Conservation (phyloP, 1,139 yeast species). For the Citeromyces hawaiiensis region DNA sequence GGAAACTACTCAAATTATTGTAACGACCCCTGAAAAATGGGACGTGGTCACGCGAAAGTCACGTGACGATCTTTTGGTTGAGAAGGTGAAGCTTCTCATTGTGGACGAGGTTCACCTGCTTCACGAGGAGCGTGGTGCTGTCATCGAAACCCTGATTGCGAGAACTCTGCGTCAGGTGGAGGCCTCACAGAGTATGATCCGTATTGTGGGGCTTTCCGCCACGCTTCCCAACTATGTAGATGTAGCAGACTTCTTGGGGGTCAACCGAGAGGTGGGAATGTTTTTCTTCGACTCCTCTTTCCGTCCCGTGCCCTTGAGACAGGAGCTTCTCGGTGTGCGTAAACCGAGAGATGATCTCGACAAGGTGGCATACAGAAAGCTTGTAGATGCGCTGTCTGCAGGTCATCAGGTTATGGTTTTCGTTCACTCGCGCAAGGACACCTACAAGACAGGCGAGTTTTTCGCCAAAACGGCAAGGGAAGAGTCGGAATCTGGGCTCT, state of each 20-base stretch:
- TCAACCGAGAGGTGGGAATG: conserved; percentile 79
- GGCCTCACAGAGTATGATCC: conserved; percentile 77
- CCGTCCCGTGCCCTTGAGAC: conserved; percentile 89
- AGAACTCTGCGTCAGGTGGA: conserved; percentile 92
- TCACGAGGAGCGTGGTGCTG: conserved; percentile 98
- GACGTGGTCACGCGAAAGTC: conserved; percentile 92
- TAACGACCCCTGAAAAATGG: conserved; percentile 98
- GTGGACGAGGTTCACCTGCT: conserved; percentile 94
- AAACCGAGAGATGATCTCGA: conserved; percentile 80
- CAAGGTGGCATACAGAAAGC: conserved; percentile 62
- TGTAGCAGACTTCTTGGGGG: conserved; percentile 92
- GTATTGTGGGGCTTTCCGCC: conserved; percentile 95
- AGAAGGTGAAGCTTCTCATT: conserved; percentile 72
- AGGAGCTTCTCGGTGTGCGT: conserved; percentile 74
- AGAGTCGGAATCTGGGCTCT: conserved; percentile 35
- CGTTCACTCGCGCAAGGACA: conserved; percentile 92
- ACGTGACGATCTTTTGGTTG: conserved; percentile 67
- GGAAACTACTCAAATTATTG: conserved; percentile 75
- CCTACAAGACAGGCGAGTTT: conserved; percentile 68
- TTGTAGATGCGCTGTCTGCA: conserved; percentile 46
- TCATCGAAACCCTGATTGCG: conserved; percentile 89
- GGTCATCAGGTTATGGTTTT: conserved; percentile 95
- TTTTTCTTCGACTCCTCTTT: conserved; percentile 89
- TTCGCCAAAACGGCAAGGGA: conserved; percentile 60
- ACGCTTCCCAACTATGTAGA: conserved; percentile 89